phyloP scores from a whole-genome alignment of 108 stramenopile genomes.

The Mayamaea pseudoterrestris region DNA sequence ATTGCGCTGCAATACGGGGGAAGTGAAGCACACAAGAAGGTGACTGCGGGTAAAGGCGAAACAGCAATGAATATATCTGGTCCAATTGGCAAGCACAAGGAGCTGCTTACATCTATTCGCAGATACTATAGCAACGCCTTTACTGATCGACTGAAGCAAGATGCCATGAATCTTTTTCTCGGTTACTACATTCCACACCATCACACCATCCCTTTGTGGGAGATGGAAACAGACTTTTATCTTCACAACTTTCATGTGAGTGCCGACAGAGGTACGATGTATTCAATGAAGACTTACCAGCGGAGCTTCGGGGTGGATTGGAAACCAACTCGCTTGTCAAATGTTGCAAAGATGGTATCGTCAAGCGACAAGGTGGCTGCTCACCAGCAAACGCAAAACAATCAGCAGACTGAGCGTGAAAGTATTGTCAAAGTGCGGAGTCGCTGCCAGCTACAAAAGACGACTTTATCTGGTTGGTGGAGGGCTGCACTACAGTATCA shows the following conservation, averaged over 20 bases:
- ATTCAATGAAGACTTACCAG: slow-evolving; percentile 62
- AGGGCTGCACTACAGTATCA: slow-evolving; percentile 54
- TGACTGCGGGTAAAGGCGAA: slow-evolving; percentile 51
- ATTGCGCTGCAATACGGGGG: slow-evolving; percentile 96
- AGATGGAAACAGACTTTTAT: slow-evolving; percentile 82
- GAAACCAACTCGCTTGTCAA: too few species aligned
- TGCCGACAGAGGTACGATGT: slow-evolving; percentile 35
- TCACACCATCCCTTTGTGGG: slow-evolving; percentile 72
- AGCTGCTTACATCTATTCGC: slow-evolving; percentile 89
- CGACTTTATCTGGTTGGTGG: slow-evolving; percentile 64
- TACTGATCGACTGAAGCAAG: slow-evolving; percentile 93
- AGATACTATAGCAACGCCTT: slow-evolving; percentile 97
- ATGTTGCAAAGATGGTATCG: slow-evolving; percentile 4
- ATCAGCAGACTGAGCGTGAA: too few species aligned
- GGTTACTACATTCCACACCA: slow-evolving; percentile 79
- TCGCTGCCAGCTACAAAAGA: slow-evolving; percentile 41
- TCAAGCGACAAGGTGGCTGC: slow-evolving; percentile 3
- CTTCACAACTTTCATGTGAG: slow-evolving; percentile 78
- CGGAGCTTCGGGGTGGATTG: slow-evolving; percentile 54
- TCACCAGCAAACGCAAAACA: too few species aligned
- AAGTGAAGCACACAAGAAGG: slow-evolving; percentile 97
- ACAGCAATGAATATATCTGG: slow-evolving; percentile 59
- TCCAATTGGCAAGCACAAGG: slow-evolving; percentile 85
- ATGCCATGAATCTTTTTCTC: slow-evolving; percentile 96
- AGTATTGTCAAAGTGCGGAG: slow-evolving; percentile 27